A percentile compares a stretch with the other conserved stretches of the same genome.
Conservation (phyloP, 257 asterid species). For the Avicennia marina region DNA sequence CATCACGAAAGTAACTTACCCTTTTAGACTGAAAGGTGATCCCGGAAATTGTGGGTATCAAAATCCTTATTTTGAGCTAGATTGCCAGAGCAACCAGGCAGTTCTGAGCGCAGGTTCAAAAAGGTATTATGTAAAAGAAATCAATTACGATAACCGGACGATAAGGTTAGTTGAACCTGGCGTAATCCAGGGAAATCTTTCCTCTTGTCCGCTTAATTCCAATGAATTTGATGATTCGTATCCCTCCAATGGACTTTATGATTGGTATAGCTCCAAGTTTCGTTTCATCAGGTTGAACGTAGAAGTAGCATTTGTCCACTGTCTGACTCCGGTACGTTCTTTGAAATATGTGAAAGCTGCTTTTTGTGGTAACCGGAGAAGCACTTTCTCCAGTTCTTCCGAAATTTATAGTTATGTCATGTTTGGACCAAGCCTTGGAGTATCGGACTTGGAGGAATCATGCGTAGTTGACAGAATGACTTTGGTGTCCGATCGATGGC, state of each 20-base stretch:
- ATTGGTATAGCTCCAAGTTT: no score
- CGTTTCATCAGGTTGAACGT: no score
- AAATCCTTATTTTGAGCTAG: conserved; percentile 27
- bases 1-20: conserved; percentile 30
- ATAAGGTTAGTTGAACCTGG: background rate
- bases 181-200: background rate
- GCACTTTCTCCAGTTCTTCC: no score
- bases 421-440: no score
- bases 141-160: background rate
- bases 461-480: background rate
- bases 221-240: background rate
- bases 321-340: background rate
- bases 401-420: no score
- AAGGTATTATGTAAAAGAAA: background rate
- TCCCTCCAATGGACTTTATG: no score
- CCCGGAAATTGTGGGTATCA: conserved; percentile 34
- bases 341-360: no score
- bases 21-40: conserved; percentile 25
- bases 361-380: no score
- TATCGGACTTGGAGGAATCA: no score
- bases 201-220: background rate
- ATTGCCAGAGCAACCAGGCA: conserved; percentile 38
- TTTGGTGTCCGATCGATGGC: background rate
- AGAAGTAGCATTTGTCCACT: background rate
- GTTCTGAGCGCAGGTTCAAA: conserved; percentile 16